Base-by-base conservation (phyloP, 257 asterid genomes). In the Lycium barbarum region DNA sequence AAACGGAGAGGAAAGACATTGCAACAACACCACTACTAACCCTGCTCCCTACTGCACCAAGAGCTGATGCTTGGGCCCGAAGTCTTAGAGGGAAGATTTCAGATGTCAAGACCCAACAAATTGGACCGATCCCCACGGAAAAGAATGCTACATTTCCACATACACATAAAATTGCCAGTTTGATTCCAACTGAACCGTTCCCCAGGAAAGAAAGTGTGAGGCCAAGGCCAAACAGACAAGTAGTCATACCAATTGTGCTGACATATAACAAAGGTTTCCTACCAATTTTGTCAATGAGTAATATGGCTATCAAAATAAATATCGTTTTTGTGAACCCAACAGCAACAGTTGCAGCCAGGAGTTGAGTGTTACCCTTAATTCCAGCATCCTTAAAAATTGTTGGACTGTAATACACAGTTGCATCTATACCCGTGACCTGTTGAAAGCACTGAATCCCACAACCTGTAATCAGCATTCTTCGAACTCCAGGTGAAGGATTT, bases 121-220 rank as follows among this genome's bases (percentile, higher is more conserved):
- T 79, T 0, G 97, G 97, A 14, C 97, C 97, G 43, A 93, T 91
- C n/a, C 97, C 97, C 1, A 92, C 87, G 0, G 95, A 93, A 80
- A 91, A 93, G 87, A 93, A 93, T 4, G 97, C 97, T 9, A 92
- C 97, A 84, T 93, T 92, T 40, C 92, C 94, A 84, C 95, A 92
- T 3, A 90, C 93, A 12, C 88, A 88, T 1, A 90, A 4, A 9
- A 93, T 81, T 17, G 92, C 91, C 76, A 93, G 22, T 1, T 36
- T 81, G 57, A 92, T 84, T 3, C 92, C 89, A 15, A 84, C 80
- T 8, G 74, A 40, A 53, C 88, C 80, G 49, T 86, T 66, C 0
- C 80, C 87, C 12, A 84, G 55, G 1, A 87, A 11, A 3, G 86
- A 68, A 7, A 93, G 93, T 15, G 91, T 89, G 40, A 89, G 61